Evolutionary conservation across 73 alveolate genomes (phyloP), one percentile per base, ranked within the genome.

Genomic region (Symbiodinium natans): DNA sequence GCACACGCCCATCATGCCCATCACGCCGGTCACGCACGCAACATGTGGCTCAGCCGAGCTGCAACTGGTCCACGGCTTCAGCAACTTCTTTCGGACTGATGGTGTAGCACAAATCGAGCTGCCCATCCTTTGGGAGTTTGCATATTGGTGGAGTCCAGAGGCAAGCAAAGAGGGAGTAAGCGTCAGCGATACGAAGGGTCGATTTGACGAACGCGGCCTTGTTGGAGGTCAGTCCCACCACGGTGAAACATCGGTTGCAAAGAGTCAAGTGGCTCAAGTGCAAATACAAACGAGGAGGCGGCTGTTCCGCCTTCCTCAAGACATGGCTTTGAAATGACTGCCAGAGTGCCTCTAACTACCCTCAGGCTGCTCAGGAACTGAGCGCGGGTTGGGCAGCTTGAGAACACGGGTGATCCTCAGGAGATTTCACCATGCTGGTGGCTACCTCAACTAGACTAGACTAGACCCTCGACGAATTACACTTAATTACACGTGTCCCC

Each of bases 371-470:
- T 63, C 80, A 29, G 27, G 80, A 25, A 23, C 36, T 17, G 36
- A 63, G 80, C 80, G 80, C 29, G 80, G 80, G 39, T 63, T 63
- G 36, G 80, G 80, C 80, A 63, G 80, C 80, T 63, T 63, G 36
- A 63, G 80, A 13, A 36, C 80, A 29, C 80, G 80, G 33, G 80
- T 63, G 80, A 63, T 63, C 80, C 80, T 63, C 40, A 25, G 13
- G 6, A 6, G 13, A 46, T 13, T 46, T 13, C n/a, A n/a, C n/a
- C n/a, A n/a, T n/a, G n/a, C n/a, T n/a, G n/a, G n/a, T n/a, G n/a
- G n/a, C n/a, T n/a, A n/a, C n/a, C n/a, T n/a, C n/a, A n/a, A n/a
- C n/a, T n/a, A n/a, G n/a, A n/a, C n/a, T n/a, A n/a, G n/a, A n/a
- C n/a, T n/a, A n/a, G n/a, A n/a, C n/a, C n/a, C n/a, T n/a, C n/a